These are phyloP conservation scores for Fraxinus ornus DNA, from an alignment of 305 asterid genomes.

Conservation along the genomic window DNA sequence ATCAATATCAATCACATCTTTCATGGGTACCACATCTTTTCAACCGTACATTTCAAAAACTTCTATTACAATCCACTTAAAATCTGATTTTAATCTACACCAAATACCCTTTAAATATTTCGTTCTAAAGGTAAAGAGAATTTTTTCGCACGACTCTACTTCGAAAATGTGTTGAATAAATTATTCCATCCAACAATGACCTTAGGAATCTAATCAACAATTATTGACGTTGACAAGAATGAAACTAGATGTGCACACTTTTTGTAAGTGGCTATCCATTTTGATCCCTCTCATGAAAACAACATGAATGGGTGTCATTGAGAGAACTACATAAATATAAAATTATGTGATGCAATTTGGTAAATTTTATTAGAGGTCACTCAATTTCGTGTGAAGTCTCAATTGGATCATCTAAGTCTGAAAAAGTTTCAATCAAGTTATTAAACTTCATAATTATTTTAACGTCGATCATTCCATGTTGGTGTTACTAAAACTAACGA, in stretches of 20 bases:
- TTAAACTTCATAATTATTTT: neutral
- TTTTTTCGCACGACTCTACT: neutral
- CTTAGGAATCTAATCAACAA: neutral
- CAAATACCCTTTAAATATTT: neutral
- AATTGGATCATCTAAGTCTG: neutral
- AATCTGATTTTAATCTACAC: too few species aligned
- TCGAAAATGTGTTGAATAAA: neutral
- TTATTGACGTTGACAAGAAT: neutral
- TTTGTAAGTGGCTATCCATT: neutral
- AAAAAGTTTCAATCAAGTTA: neutral
- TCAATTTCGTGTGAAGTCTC: neutral
- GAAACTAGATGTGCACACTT: neutral
- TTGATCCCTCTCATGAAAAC: neutral
- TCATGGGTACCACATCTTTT: too few species aligned
- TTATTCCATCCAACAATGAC: neutral
- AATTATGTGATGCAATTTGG: neutral
- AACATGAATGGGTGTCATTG: neutral
- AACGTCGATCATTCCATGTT: neutral
- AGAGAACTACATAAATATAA: neutral
- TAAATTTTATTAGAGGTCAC: neutral
- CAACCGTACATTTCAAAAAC: too few species aligned
- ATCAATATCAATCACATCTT: too few species aligned
- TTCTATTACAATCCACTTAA: too few species aligned
- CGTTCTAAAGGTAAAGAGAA: neutral
- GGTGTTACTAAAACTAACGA: neutral